phyloP scores from a whole-genome alignment of 140 eudicot genomes.

The Stevia rebaudiana region DNA sequence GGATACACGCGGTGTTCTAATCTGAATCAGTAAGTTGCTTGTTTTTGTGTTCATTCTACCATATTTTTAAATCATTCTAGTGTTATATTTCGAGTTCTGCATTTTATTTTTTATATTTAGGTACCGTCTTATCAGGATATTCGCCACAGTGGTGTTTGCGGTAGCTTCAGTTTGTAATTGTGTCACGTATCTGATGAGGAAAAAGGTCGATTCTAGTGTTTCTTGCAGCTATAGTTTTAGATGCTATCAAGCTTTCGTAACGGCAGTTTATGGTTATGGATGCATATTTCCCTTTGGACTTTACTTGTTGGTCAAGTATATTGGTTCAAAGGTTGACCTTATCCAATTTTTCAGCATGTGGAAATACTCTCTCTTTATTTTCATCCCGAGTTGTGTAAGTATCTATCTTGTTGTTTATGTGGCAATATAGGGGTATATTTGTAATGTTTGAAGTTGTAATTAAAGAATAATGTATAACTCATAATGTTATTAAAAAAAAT shows the following conservation, averaged over 20 bases:
- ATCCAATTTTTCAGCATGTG: conserved; percentile 93
- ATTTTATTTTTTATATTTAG: too few relatives aligned
- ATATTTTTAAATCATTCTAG: too few relatives aligned
- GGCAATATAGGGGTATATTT: too few relatives aligned
- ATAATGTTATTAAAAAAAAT: too few relatives aligned
- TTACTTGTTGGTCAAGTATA: conserved; percentile 80
- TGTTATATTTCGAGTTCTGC: too few relatives aligned
- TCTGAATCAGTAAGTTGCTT: too few relatives aligned
- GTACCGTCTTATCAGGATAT: conserved; percentile 88
- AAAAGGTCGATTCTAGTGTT: conserved; percentile 37
- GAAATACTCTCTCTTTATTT: conserved; percentile 89
- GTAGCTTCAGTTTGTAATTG: conserved; percentile 75
- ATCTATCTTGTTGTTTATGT: conserved; percentile 7
- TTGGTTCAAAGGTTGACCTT: conserved; percentile 77
- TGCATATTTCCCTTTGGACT: conserved; percentile 72
- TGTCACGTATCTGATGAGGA: conserved; percentile 68
- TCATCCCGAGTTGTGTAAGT: conserved; percentile 72
- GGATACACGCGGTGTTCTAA: too few relatives aligned
- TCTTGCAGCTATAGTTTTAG: conserved; percentile 77
- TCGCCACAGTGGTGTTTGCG: conserved; percentile 78
- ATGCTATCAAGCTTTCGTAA: conserved; percentile 66
- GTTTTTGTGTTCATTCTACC: too few relatives aligned
- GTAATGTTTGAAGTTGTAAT: too few relatives aligned
- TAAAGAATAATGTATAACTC: too few relatives aligned
- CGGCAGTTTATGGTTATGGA: conserved; percentile 66